Evolutionary conservation across 2,329 filamentous ascomycete species (phyloP).

Genomic region (Cercospora sesami): DNA sequence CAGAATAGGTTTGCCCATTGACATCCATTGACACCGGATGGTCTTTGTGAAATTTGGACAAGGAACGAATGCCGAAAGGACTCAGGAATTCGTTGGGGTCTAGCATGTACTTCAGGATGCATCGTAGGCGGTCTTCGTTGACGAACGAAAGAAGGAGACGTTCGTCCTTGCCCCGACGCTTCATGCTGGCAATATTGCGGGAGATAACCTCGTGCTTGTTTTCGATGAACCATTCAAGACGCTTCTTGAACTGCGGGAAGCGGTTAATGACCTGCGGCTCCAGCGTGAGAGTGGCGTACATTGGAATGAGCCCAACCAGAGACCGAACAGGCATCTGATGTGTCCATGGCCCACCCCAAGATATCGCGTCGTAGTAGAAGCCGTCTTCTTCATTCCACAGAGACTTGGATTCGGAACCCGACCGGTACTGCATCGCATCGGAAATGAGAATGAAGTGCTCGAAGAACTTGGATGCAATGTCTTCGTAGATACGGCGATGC

Average conservation of each 20-base stretch:
- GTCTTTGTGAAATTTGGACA: slow-evolving; percentile 89
- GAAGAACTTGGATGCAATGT: slow-evolving; percentile 97
- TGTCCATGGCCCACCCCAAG: slow-evolving; percentile 89
- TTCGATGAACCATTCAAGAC: slow-evolving; percentile 90
- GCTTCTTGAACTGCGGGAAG: slow-evolving; percentile 88
- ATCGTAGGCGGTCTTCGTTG: slow-evolving; percentile 85
- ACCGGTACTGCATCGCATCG: slow-evolving; percentile 82
- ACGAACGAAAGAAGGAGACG: slow-evolving; percentile 85
- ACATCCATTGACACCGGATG: slow-evolving; percentile 94
- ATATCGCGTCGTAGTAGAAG: slow-evolving; percentile 98
- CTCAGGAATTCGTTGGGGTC: slow-evolving; percentile 92
- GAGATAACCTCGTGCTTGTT: slow-evolving; percentile 84
- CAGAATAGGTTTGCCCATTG: slow-evolving; percentile 83
- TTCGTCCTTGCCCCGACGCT: slow-evolving; percentile 84
- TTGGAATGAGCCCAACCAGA: slow-evolving; percentile 86
- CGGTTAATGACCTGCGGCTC: slow-evolving; percentile 92
- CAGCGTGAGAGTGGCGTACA: slow-evolving; percentile 87
- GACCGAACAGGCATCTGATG: slow-evolving; percentile 91
- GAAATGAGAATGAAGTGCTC: slow-evolving; percentile 98
- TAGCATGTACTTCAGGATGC: slow-evolving; percentile 87
- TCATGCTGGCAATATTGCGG: slow-evolving; percentile 91
- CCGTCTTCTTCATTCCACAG: slow-evolving; percentile 96
- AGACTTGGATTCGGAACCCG: slow-evolving; percentile 71
- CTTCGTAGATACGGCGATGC: slow-evolving; percentile 91
- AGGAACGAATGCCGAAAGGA: slow-evolving; percentile 83